Evolutionary conservation across 805 yeast genomes (phyloP).

Genomic region (Lachancea sp.): DNA sequence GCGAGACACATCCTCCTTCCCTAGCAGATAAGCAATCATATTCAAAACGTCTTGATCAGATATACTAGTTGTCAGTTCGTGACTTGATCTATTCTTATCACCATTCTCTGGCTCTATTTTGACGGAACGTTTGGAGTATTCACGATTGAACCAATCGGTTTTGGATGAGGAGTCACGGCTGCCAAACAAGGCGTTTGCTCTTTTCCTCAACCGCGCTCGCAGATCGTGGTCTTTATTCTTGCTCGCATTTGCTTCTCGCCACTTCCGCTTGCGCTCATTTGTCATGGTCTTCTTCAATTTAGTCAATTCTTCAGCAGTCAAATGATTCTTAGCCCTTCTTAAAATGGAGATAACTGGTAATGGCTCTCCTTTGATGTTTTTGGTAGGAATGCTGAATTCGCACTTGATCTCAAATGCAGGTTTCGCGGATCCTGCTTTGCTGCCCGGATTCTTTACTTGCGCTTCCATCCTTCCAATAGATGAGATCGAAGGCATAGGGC

Average conservation of each 20-base stretch:
- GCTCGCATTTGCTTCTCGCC: conserved; percentile 52
- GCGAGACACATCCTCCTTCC: conserved; percentile 27
- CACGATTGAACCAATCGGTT: conserved; percentile 66
- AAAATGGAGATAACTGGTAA: conserved; percentile 14
- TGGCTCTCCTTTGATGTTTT: conserved; percentile 8
- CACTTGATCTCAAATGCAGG: conserved; percentile 2
- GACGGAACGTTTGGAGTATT: conserved; percentile 55
- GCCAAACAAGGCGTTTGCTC: conserved; percentile 67
- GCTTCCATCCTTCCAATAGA: not conserved
- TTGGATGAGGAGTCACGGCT: conserved; percentile 47
- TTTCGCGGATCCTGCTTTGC: not conserved
- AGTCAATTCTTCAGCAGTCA: conserved; percentile 19
- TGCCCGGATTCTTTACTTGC: not conserved
- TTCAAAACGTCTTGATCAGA: conserved; percentile 28
- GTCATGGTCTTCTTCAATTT: conserved; percentile 24
- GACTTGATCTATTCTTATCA: conserved; percentile 1
- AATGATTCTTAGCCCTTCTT: conserved; percentile 21
- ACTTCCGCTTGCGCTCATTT: conserved; percentile 31
- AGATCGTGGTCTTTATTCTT: conserved; percentile 86
- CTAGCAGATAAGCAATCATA: conserved; percentile 24
- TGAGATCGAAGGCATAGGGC: not conserved
- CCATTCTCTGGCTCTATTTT: conserved; percentile 14
- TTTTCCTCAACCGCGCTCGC: conserved; percentile 64
- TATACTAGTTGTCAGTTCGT: conserved; percentile 15
- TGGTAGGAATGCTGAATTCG: conserved; percentile 10